Conservation (phyloP, 257 asterid genomes). For the Solanum sitiens region DNA sequence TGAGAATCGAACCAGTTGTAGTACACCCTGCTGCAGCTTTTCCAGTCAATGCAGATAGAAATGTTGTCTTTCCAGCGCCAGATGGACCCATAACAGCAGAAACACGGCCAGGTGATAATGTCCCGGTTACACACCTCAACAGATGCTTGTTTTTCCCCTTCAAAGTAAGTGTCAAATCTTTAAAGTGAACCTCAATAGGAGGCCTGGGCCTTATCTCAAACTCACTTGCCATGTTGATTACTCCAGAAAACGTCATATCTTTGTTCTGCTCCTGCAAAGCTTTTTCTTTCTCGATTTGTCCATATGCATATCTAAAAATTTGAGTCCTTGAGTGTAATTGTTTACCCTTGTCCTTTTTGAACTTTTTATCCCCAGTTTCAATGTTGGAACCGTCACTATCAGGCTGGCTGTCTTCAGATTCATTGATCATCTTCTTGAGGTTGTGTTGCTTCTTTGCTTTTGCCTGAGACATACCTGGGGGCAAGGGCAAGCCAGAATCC, state of each 20-base stretch:
- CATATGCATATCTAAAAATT: slow-evolving; percentile 76
- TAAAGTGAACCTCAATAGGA: slow-evolving; percentile 51
- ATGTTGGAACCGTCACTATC: slow-evolving; percentile 25
- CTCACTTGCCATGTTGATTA: slow-evolving; percentile 50
- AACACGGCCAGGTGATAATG: slow-evolving; percentile 69
- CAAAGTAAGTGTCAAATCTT: slow-evolving; percentile 63
- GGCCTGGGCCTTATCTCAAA: slow-evolving; percentile 47
- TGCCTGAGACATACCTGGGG: slow-evolving; percentile 15
- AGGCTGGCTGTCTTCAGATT: slow-evolving; percentile 28
- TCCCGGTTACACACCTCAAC: slow-evolving; percentile 69
- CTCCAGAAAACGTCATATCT: slow-evolving; percentile 52
- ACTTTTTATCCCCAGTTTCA: slow-evolving; percentile 17
- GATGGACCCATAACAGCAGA: slow-evolving; percentile 99
- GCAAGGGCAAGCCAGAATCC: slow-evolving; percentile 5
- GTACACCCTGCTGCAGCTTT: slow-evolving; percentile 81
- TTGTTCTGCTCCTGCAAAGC: slow-evolving; percentile 57
- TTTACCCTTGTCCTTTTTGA: slow-evolving; percentile 38
- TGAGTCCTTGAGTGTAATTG: slow-evolving; percentile 64
- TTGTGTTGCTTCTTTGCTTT: slow-evolving; percentile 11
- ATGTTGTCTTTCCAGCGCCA: slow-evolving; percentile 95
- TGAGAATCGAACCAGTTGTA: slow-evolving; percentile 47
- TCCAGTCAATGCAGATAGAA: slow-evolving; percentile 93
- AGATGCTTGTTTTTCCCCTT: slow-evolving; percentile 62
- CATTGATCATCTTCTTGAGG: slow-evolving; percentile 27
- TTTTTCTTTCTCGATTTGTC: slow-evolving; percentile 82